phyloP scores from a whole-genome alignment of 768 basidiomycete species.

The Suillus ampliporus region DNA sequence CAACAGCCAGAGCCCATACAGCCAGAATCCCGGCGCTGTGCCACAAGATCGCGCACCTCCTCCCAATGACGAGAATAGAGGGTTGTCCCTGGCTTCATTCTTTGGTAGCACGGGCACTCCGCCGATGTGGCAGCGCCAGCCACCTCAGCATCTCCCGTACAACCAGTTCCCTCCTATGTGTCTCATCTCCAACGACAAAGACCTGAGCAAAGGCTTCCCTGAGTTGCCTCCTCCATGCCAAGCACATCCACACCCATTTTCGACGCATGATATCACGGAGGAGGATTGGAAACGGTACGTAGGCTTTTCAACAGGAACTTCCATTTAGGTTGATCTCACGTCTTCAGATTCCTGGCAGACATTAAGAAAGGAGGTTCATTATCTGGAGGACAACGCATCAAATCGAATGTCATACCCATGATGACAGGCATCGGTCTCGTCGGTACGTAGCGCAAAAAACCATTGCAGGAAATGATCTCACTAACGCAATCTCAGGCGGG shows the following conservation, averaged over 20 bases:
- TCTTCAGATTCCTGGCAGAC: constrained; percentile 46
- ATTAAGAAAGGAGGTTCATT: constrained; percentile 41
- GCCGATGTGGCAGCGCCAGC: constrained; percentile 30
- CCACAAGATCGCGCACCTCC: constrained; percentile 14
- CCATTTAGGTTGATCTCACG: neutral
- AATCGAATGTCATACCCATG: constrained; percentile 35
- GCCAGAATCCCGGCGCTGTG: constrained; percentile 5
- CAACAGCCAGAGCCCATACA: neutral
- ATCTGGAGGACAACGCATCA: constrained; percentile 39
- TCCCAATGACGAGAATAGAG: neutral
- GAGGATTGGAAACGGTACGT: constrained; percentile 54
- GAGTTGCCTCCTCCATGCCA: constrained; percentile 46
- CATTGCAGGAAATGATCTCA: neutral
- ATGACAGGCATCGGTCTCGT: constrained; percentile 36
- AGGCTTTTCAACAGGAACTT: too few species aligned
- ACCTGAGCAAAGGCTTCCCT: constrained; percentile 51
- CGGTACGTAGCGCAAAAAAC: constrained; percentile 18
- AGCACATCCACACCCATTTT: constrained; percentile 53
- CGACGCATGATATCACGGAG: constrained; percentile 52
- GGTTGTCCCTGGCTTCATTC: constrained; percentile 28
- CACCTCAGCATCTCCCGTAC: constrained; percentile 21
- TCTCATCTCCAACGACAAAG: constrained; percentile 30
- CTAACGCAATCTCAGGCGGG: constrained; percentile 19
- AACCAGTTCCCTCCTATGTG: constrained; percentile 36
- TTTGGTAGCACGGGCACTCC: constrained; percentile 35